Percentiles rank a stretch among this genome's conserved stretches.
Conservation (phyloP, 2,329 filamentous ascomycete genomes). For the Diaporthe humulicola region DNA sequence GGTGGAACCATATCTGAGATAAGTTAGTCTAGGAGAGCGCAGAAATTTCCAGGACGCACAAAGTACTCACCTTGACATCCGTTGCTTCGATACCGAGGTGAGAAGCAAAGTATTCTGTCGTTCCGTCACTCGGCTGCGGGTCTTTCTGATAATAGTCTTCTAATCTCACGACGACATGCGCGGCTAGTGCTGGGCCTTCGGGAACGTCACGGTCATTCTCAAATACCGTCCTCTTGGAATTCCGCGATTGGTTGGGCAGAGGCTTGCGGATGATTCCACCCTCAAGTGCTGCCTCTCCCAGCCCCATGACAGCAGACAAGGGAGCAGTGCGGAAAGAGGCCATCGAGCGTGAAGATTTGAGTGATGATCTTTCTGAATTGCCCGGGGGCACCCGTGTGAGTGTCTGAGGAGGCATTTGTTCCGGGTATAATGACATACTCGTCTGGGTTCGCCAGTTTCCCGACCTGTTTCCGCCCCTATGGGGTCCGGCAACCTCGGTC, state of each 20-base stretch:
- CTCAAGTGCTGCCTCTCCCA: slow-evolving; percentile 40
- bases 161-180: slow-evolving; percentile 63
- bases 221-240: slow-evolving; percentile 55
- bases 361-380: slow-evolving; percentile 26
- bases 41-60: neutral
- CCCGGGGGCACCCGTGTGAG: slow-evolving; percentile 10
- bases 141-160: slow-evolving; percentile 66
- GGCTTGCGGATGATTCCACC: slow-evolving; percentile 55
- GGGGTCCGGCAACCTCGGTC: neutral
- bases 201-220: slow-evolving; percentile 51
- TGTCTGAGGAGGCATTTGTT: slow-evolving; percentile 3
- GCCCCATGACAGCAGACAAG: slow-evolving; percentile 33
- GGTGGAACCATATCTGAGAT: slow-evolving; percentile 63
- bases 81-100: slow-evolving; percentile 65
- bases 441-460: slow-evolving; percentile 9
- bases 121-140: slow-evolving; percentile 61
- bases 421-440: slow-evolving; percentile 18
- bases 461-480: slow-evolving; percentile 14
- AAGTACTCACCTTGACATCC: slow-evolving; percentile 60
- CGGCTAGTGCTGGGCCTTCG: slow-evolving; percentile 60
- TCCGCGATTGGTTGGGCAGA: slow-evolving; percentile 61
- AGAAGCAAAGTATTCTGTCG: slow-evolving; percentile 67
- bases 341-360: slow-evolving; percentile 20
- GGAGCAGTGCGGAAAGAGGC: slow-evolving; percentile 11
- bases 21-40: neutral